Percentiles rank a stretch among this genome's conserved stretches.
Evolutionary conservation across 306 rosid genomes (phyloP).

Genomic region (Casuarina equisetifolia): DNA sequence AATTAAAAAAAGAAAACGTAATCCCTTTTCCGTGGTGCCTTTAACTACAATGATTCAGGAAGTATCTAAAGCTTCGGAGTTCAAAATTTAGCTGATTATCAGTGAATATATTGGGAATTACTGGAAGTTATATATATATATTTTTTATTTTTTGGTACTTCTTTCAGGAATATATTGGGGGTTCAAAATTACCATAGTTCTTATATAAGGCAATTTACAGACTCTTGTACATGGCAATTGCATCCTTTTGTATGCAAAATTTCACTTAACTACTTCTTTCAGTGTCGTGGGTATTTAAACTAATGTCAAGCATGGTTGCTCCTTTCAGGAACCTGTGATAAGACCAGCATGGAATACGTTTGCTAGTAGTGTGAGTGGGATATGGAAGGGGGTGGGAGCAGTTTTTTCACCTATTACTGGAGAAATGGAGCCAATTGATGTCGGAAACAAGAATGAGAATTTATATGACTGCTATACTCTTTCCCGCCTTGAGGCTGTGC

Average conservation of each 20-base stretch:
- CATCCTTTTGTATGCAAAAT: neutral
- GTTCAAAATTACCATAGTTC: neutral
- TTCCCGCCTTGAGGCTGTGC: constrained; percentile 60
- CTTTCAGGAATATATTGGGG: too few species aligned
- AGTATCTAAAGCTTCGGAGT: neutral
- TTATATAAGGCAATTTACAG: neutral
- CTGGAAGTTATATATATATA: neutral
- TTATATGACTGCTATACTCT: constrained; percentile 89
- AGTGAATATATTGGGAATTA: neutral
- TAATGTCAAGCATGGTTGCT: constrained; percentile 22
- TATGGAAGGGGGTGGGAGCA: constrained; percentile 97
- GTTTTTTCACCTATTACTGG: constrained; percentile 92
- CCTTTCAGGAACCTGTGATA: constrained; percentile 91
- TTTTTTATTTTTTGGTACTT: too few species aligned
- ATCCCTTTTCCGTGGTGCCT: neutral
- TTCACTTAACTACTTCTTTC: neutral
- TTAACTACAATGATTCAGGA: neutral
- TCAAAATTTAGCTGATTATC: neutral
- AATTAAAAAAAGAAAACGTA: neutral
- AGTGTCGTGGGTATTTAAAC: constrained; percentile 9
- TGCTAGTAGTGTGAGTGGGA: constrained; percentile 88
- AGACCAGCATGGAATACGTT: constrained; percentile 89
- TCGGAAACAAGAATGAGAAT: constrained; percentile 59
- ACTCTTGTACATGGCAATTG: neutral
- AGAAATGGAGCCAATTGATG: constrained; percentile 90